These are phyloP conservation scores for Pelargonium cotyledonis DNA, from an alignment of 441 rosid species.

Conservation along the genomic window DNA sequence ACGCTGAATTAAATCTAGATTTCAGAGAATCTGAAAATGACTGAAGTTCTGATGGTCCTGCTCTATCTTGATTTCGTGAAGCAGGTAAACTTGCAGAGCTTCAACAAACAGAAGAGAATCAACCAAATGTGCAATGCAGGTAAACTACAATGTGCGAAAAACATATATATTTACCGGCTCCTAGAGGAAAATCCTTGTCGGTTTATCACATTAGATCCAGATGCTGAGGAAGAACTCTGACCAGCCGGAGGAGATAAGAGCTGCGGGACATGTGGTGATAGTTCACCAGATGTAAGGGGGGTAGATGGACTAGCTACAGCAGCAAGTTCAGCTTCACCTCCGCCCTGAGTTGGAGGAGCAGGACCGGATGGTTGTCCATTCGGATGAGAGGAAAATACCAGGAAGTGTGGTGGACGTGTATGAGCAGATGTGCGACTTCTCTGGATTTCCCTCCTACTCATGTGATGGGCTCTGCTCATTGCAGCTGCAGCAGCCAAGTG, in stretches of 20 bases:
- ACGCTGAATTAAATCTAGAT: constrained; percentile 34
- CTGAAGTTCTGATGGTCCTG: constrained; percentile 42
- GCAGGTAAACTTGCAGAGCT: constrained; percentile 29
- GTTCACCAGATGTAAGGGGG: constrained; percentile 25
- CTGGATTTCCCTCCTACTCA: constrained; percentile 36
- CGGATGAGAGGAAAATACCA: constrained; percentile 39
- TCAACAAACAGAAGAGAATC: constrained; percentile 18
- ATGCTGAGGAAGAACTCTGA: constrained; percentile 30
- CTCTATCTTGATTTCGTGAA: constrained; percentile 29
- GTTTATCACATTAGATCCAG: constrained; percentile 26
- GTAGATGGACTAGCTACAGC: constrained; percentile 24
- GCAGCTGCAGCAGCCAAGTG: constrained; percentile 47
- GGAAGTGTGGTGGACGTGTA: constrained; percentile 26
- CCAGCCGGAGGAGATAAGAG: constrained; percentile 22
- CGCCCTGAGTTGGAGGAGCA: constrained; percentile 20
- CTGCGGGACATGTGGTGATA: constrained; percentile 24
- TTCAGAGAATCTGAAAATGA: constrained; percentile 43
- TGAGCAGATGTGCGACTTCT: constrained; percentile 35
- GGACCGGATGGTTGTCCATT: constrained; percentile 28
- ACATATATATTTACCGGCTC: constrained; percentile 29
- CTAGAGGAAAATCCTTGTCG: constrained; percentile 30
- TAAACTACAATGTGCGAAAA: not conserved
- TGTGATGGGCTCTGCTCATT: constrained; percentile 38
- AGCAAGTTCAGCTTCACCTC: constrained; percentile 29
- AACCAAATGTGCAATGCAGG: not conserved